Evolutionary conservation across 495 filamentous ascomycete species (phyloP).

Genomic region (Astrothelium subdiscretum): DNA sequence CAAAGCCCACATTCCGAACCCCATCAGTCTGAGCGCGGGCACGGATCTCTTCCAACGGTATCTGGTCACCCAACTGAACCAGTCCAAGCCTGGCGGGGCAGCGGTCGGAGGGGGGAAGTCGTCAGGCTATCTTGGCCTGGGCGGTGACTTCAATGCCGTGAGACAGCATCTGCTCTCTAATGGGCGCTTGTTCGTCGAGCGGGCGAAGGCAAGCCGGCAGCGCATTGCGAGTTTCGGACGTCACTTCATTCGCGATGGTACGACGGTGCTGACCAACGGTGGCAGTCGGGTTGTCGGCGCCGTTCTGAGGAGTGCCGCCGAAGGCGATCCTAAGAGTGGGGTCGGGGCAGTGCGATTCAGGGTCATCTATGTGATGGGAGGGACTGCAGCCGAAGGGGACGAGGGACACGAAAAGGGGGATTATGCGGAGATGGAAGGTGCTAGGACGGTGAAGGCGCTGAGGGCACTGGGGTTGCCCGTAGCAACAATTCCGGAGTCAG

Average conservation of each 20-base stretch:
- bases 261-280: slow-evolving; percentile 75
- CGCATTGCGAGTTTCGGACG: slow-evolving; percentile 71
- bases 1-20: slow-evolving; percentile 66
- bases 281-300: slow-evolving; percentile 73
- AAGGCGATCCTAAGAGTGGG: slow-evolving; percentile 31
- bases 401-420: slow-evolving; percentile 19
- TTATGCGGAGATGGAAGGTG: slow-evolving; percentile 42
- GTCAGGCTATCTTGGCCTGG: slow-evolving; percentile 34
- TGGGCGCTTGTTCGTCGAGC: slow-evolving; percentile 67
- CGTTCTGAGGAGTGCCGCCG: slow-evolving; percentile 60
- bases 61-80: slow-evolving; percentile 58
- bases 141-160: slow-evolving; percentile 67
- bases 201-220: slow-evolving; percentile 75
- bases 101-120: neutral
- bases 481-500: slow-evolving; percentile 68
- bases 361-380: slow-evolving; percentile 64
- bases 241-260: slow-evolving; percentile 63
- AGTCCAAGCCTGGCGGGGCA: neutral
- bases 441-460: slow-evolving; percentile 53
- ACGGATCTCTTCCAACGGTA: slow-evolving; percentile 94
- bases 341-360: slow-evolving; percentile 55
- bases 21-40: slow-evolving; percentile 82
- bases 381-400: slow-evolving; percentile 23
- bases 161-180: slow-evolving; percentile 73
- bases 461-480: slow-evolving; percentile 66